Evolutionary conservation across 768 basidiomycete genomes (phyloP).

Genomic region (Lactarius sanguifluus): DNA sequence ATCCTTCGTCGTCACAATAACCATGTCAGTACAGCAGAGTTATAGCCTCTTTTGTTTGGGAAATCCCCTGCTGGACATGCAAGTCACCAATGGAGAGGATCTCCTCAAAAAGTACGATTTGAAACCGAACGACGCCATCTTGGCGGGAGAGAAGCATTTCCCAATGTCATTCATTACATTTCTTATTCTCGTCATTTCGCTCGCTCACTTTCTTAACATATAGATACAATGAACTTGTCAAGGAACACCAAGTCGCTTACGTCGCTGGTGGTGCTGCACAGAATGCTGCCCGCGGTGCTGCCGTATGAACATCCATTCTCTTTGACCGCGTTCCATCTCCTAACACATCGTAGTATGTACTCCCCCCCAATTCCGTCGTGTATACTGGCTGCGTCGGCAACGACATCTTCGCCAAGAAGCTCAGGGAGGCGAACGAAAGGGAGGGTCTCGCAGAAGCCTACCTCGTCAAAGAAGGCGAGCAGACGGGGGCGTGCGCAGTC

Average conservation of each 20-base stretch:
- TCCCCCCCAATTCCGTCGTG: constrained; percentile 85
- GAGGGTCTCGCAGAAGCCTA: constrained; percentile 90
- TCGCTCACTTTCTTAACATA: background rate
- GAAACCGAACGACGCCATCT: constrained; percentile 93
- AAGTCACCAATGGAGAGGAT: constrained; percentile 81
- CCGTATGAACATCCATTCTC: constrained; percentile 53
- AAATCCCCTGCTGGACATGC: constrained; percentile 96
- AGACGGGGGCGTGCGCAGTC: constrained; percentile 97
- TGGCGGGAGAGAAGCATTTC: constrained; percentile 85
- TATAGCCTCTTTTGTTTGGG: constrained; percentile 87
- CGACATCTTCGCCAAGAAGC: constrained; percentile 87
- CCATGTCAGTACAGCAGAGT: constrained; percentile 33
- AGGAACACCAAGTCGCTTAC: constrained; percentile 74
- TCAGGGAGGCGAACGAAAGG: constrained; percentile 85
- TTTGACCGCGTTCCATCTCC: background rate
- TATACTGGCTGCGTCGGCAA: constrained; percentile 94
- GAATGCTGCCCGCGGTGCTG: constrained; percentile 94
- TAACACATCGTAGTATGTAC: constrained; percentile 66
- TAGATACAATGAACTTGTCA: constrained; percentile 88
- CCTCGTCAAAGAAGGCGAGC: constrained; percentile 79
- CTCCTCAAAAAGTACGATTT: constrained; percentile 88
- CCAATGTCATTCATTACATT: constrained; percentile 66
- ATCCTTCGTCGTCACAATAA: background rate
- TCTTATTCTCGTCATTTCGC: constrained; percentile 7
- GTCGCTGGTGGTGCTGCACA: constrained; percentile 98